Base-by-base conservation (phyloP, 2,329 filamentous ascomycete species). In the Metarhizium guizhouense region DNA sequence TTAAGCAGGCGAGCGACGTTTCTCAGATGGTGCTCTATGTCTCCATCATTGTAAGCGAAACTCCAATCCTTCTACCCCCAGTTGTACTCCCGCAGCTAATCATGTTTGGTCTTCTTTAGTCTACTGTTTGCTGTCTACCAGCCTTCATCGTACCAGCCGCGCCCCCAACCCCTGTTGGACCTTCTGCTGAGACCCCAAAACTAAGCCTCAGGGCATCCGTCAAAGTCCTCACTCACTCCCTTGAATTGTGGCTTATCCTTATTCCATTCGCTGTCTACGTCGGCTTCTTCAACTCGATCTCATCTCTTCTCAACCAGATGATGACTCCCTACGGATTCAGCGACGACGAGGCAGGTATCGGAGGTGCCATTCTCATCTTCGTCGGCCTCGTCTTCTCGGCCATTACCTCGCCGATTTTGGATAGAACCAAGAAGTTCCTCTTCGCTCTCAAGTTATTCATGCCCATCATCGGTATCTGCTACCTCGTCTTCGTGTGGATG, bases 251-350 rank as follows among this genome's bases (percentile, higher is more conserved):
- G 80, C 80, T 96, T 59, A 72, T 96, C 61, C 75, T 92, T 58
- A 64, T 92, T 57, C 86, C 92, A n/a, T 97, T 93, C 72, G 74
- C 82, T 60, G 72, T 92, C 64, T 96, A 91, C 70, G 89, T 96
- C 58, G 91, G 88, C 64, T 86, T 94, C 74, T 99, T 99, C 84
- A 97, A 97, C 78, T 87, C 87, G 62, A 77, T 92, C 61, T 95
- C 91, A 52, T 88, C 88, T 2, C 82, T 97, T 1, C 79, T 97
- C 10, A 95, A 93, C 74, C 93, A 96, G 68, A 89, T 97, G 67
- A 81, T 97, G 60, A 76, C 82, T 43, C 94, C 94, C 0, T 93
- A 96, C 72, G 88, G 84, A 64, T 95, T 90, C 79, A 81, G 76
- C 57, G 87, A 95, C 68, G 86, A 87, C 60, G 80, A 96, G 55